Percentiles rank a stretch among this genome's conserved stretches.
Conservation (phyloP, 495 filamentous ascomycete genomes). For the Aspergillus carlsbadensis region DNA sequence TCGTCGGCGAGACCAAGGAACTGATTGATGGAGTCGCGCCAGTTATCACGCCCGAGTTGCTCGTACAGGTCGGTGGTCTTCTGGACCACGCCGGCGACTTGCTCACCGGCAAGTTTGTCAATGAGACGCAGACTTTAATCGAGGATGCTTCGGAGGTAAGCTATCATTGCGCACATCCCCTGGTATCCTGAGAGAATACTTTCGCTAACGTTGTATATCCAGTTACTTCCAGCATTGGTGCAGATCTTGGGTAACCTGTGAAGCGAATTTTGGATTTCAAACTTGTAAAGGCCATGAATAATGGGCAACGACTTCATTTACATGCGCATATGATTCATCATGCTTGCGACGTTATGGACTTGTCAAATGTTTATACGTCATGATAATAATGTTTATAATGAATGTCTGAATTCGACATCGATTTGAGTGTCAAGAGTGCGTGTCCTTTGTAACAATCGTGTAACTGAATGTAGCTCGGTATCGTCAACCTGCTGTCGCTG, state of each 20-base stretch:
- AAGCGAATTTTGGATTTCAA: not conserved
- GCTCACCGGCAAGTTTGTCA: slow-evolving; percentile 40
- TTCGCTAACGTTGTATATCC: slow-evolving; percentile 8
- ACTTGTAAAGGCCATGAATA: slow-evolving; percentile 14
- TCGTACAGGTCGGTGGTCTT: slow-evolving; percentile 41
- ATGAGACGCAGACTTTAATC: slow-evolving; percentile 46
- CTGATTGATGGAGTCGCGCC: slow-evolving; percentile 36
- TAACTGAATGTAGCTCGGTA: too few relatives aligned
- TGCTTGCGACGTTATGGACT: slow-evolving; percentile 8
- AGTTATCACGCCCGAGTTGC: slow-evolving; percentile 43
- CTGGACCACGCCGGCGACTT: slow-evolving; percentile 41
- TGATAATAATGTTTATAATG: not conserved
- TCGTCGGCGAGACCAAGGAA: slow-evolving; percentile 42
- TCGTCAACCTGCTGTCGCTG: too few relatives aligned
- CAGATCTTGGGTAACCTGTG: slow-evolving; percentile 32
- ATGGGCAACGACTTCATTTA: slow-evolving; percentile 18
- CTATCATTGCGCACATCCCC: not conserved
- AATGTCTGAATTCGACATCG: not conserved
- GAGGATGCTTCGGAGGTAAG: slow-evolving; percentile 52
- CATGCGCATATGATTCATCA: slow-evolving; percentile 14
- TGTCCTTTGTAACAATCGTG: not conserved
- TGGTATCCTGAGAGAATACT: not conserved
- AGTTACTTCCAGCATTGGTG: slow-evolving; percentile 31
- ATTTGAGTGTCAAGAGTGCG: not conserved
- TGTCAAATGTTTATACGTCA: not conserved